A percentile compares a stretch with the other conserved stretches of the same genome.
These are phyloP conservation scores for Gaeumannomyces sp. DNA, from an alignment of 2,329 filamentous ascomycete genomes.

Conservation along the genomic window DNA sequence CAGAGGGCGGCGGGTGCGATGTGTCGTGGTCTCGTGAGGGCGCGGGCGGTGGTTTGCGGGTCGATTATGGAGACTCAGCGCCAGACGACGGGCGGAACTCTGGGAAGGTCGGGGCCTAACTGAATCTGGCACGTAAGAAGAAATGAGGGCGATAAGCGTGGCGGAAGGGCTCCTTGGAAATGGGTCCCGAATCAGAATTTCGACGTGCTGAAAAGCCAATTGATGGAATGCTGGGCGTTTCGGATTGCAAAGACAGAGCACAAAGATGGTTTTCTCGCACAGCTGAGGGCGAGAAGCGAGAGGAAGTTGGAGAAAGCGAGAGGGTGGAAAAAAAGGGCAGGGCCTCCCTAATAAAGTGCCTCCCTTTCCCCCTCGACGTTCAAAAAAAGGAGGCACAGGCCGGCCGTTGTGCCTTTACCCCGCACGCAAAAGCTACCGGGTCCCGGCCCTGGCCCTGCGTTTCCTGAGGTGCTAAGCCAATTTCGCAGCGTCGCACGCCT, in stretches of 20 bases:
- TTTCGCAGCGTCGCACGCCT: not conserved
- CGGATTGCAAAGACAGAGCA: not conserved
- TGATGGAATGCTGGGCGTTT: not conserved
- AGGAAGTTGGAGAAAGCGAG: not conserved
- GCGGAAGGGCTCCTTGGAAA: too few species aligned
- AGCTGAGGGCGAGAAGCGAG: not conserved
- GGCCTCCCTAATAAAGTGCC: not conserved
- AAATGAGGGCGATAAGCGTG: not conserved
- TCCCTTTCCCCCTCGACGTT: too few species aligned
- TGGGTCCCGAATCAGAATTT: not conserved
- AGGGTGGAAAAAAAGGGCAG: too few species aligned
- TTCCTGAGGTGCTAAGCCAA: not conserved
- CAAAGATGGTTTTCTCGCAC: not conserved
- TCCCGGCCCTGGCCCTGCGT: not conserved
- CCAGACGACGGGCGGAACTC: not conserved
- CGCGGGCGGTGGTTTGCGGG: conserved; percentile 1
- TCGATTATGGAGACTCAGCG: conserved; percentile 6
- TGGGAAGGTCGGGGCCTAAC: not conserved
- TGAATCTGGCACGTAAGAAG: not conserved
- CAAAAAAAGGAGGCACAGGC: not conserved
- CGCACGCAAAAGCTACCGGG: not conserved
- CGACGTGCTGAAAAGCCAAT: not conserved
- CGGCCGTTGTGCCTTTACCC: not conserved
- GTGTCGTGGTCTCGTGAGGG: not conserved
- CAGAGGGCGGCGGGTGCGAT: not conserved